phyloP scores from a whole-genome alignment of 495 filamentous ascomycete species.

The Aspergillus affinis region DNA sequence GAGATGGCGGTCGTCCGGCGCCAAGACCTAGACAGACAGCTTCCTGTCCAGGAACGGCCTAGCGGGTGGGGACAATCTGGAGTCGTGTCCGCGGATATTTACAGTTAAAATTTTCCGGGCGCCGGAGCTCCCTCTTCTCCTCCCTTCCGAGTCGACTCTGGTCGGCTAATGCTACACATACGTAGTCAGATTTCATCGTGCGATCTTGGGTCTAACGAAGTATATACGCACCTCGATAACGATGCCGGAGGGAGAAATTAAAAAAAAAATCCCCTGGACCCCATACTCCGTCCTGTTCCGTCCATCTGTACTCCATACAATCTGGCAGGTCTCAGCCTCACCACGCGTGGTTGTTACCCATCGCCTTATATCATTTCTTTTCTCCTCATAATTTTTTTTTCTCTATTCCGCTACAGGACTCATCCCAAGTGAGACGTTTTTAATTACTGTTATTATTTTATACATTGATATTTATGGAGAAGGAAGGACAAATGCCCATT shows the following conservation, averaged over 20 bases:
- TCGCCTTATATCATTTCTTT: background rate
- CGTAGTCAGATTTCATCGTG: background rate
- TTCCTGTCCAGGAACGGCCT: constrained; percentile 33
- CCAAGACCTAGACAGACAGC: constrained; percentile 25
- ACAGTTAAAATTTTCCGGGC: constrained; percentile 31
- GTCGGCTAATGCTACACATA: background rate
- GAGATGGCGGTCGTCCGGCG: constrained; percentile 28
- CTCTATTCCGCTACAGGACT: background rate
- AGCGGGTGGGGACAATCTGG: constrained; percentile 44
- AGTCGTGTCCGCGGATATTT: constrained; percentile 36
- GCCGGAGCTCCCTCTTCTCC: too few relatives aligned
- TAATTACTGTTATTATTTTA: background rate
- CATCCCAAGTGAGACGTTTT: background rate
- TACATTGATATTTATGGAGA: constrained; percentile 8
- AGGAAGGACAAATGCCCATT: background rate
- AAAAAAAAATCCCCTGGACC: background rate
- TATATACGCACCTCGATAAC: too few relatives aligned
- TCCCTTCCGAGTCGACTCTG: too few relatives aligned
- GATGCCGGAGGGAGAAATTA: background rate
- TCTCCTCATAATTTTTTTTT: background rate
- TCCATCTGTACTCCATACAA: background rate
- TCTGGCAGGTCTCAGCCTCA: constrained; percentile 1
- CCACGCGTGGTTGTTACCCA: background rate
- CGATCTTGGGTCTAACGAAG: too few relatives aligned
- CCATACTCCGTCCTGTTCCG: background rate